Base-by-base conservation (phyloP, 371 early-diverging fungal genomes). In the Thermomucor indicae-seudaticae region DNA sequence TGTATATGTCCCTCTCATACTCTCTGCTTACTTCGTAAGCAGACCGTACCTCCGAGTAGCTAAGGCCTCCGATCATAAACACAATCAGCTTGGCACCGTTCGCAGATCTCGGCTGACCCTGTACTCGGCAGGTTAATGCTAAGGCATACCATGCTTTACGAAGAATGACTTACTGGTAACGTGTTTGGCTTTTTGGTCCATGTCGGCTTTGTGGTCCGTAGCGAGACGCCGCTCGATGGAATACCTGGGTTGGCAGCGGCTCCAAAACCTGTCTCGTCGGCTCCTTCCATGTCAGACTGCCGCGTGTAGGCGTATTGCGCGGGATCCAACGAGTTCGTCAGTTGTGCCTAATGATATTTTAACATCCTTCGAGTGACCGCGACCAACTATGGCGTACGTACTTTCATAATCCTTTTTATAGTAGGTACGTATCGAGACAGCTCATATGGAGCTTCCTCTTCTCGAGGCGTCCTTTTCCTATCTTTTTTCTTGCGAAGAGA, bases 1-100 rank as follows among this genome's bases (percentile, higher is more conserved):
- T 82, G 50, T 85, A 72, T 0, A 96, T 75, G 39, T 96, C 93
- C 14, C 91, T 78, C 14, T 83, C 79, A 51, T 75, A 70, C 19
- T 75, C 75, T 29, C 80, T 73, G 22, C 82, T 70, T 6, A 96
- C 57, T 55, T 95, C 96, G 64, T 96, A 92, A 8, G 78, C 79
- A 1, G 89, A 62, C 10, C 97, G 83, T 31, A 96, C 85, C 67
- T 98, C 99, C 0, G 93, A 90, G 49, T 90, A 89, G 4, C 97
- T 91, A 11, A 92, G 62, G 5, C 97, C 98, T 12, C 99, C 98
- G 22, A 93, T 80, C 20, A 95, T 79, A 67, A 96, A 98, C 3
- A 97, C 70, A 43, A 75, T 67, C 27, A 75, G 47, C 48, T 65
- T 75, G 2, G 75, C 69, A 7, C 67, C 67, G 17, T 43, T 43